Evolutionary conservation across 164 flowering plant species (phyloP), one percentile per base, ranked within the genome.

Genomic region (Umbilicus rupestris): DNA sequence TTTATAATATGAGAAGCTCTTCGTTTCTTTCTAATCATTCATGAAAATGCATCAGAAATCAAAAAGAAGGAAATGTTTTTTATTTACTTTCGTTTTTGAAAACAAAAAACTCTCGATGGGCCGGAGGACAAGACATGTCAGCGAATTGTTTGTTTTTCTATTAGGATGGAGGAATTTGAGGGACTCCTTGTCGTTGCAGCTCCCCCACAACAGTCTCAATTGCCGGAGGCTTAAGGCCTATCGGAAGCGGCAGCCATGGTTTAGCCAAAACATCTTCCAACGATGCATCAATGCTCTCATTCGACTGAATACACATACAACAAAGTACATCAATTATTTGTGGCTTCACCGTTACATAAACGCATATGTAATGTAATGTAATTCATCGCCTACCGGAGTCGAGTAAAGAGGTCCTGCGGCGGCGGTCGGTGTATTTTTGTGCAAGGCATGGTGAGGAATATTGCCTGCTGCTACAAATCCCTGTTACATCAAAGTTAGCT

Each of bases 191-290:
- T 12, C 86, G 84, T 29, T 87, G 94, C 19, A 90, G 76, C 69
- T 89, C 96, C 62, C 63, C 87, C 79, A 90, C 0, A 11, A 93
- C 98, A 55, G 92, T 74, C 15, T 88, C 98, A 2, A 72, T 28
- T 2, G 89, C 73, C 7, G 98, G 98, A 39, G 98, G 92, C 68
- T 87, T 93, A 17, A 93, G 79, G n/a, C 98, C 97, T 7, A 93
- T 84, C 39, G 98, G 98, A 74, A 93, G 89, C 11, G 98, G 96
- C 82, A 74, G 77, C 98, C 96, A 85, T 73, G 98, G 94, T 63
- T 86, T 86, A 31, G 90, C 73, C 77, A 93, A 69, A 60, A 78
- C 92, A 71, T 90, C 97, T 77, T 83, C 92, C 60, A 93, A 75
- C 3, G 85, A 95, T 70, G 94, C 84, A 74, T 93, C 98, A 70